Evolutionary conservation across 495 filamentous ascomycete species (phyloP).

Genomic region (Neurospora sp.): DNA sequence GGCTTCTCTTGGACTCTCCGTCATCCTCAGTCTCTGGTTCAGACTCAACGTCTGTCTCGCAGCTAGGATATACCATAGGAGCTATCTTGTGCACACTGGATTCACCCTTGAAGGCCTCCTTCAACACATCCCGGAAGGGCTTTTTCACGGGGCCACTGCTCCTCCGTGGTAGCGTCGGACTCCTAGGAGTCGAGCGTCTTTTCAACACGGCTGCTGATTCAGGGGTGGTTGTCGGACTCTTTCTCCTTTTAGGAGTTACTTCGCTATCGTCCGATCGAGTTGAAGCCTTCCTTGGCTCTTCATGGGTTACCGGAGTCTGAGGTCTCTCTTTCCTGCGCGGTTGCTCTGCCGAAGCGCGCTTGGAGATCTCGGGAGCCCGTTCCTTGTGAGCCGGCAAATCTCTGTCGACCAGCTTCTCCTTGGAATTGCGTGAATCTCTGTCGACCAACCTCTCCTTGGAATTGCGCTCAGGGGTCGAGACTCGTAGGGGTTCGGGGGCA

Average conservation of each 20-base stretch:
- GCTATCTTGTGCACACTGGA: slow-evolving; percentile 34
- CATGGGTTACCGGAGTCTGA: neutral
- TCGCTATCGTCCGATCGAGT: slow-evolving; percentile 16
- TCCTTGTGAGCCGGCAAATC: neutral
- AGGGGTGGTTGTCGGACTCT: slow-evolving; percentile 16
- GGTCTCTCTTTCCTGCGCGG: neutral
- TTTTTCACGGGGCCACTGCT: slow-evolving; percentile 18
- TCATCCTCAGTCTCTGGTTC: slow-evolving; percentile 21
- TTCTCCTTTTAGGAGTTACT: slow-evolving; percentile 20
- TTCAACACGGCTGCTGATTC: slow-evolving; percentile 24
- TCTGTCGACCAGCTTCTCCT: neutral
- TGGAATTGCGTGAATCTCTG: neutral
- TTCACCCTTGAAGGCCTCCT: slow-evolving; percentile 47
- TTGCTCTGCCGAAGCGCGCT: neutral
- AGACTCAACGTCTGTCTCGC: slow-evolving; percentile 24
- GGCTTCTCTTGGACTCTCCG: slow-evolving; percentile 4
- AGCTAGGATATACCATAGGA: slow-evolving; percentile 35
- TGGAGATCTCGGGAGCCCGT: neutral
- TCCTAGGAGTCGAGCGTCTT: slow-evolving; percentile 38
- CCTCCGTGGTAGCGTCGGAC: slow-evolving; percentile 31
- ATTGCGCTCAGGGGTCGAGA: neutral
- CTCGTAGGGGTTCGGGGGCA: slow-evolving; percentile 3
- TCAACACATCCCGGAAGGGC: slow-evolving; percentile 39
- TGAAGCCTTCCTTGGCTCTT: slow-evolving; percentile 5
- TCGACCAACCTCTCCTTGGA: too few species aligned